Evolutionary conservation across 2,329 filamentous ascomycete species (phyloP), one percentile per base, ranked within the genome.

Genomic region (Fusarium lyarnte): DNA sequence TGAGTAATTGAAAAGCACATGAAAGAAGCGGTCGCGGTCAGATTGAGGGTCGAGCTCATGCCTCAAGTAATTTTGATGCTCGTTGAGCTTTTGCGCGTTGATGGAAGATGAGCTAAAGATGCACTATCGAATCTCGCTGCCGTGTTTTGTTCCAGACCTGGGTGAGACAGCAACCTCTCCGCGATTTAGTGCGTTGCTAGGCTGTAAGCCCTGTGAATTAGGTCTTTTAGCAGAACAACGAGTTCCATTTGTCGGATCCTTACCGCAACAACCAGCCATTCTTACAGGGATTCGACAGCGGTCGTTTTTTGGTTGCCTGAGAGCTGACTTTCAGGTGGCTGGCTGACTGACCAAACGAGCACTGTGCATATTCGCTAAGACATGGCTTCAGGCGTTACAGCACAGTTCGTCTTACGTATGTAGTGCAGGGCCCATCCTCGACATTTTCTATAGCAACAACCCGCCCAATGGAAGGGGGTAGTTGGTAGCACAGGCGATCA

Each of bases 321-420:
- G n/a, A 62, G 59, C 46, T 33, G 41, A 45, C 21, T 25, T n/a
- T 25, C 13, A 21, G 17, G 61, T 63, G 61, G 61, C 43, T 64
- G 61, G 38, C 23, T 60, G 35, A 46, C 12, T n/a, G 14, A 57
- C 53, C 19, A 46, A 57, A 57, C 25, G 53, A n/a, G 53, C 41
- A 21, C 53, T n/a, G 29, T 25, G 39, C 53, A 57, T 57, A 47
- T 35, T 5, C 16, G 39, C 36, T 51, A 39, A 47, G 60, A 43
- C 61, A 38, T 46, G n/a, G 31, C 61, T 46, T 49, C 23, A 3
- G 27, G 19, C 14, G 16, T 17, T 46, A 21, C 29, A 23, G 46
- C 21, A 16, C 58, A n/a, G 9, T 63, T 31, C 17, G 33, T 45
- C 45, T 54, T 63, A 52, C 45, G 17, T 29, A 29, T 6, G 29